Conservation (phyloP, 2,329 filamentous ascomycete genomes). For the Xylaria digitata region DNA sequence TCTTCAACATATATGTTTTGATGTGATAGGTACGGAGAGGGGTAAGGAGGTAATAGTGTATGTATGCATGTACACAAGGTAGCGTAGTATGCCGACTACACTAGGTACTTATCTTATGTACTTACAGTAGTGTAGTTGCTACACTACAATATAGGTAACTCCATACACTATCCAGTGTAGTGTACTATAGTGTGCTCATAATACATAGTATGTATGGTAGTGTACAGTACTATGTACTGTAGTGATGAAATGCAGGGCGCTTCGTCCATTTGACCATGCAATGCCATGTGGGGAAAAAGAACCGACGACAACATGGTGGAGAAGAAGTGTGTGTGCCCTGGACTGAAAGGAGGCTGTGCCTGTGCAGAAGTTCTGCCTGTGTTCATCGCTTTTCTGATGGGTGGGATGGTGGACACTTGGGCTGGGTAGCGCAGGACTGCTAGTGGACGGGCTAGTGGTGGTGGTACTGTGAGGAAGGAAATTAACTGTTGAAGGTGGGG, state of each 20-base stretch:
- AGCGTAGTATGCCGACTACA: background rate
- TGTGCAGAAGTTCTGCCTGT: background rate
- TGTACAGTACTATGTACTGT: background rate
- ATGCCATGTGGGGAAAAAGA: constrained; percentile 28
- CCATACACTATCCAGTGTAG: no score
- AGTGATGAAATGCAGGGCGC: constrained; percentile 10
- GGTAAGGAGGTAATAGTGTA: no score
- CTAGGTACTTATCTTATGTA: no score
- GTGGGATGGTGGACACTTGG: no score
- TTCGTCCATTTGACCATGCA: background rate
- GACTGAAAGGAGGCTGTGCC: constrained; percentile 30
- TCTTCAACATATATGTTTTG: no score
- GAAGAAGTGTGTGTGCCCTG: constrained; percentile 14
- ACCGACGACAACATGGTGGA: constrained; percentile 20
- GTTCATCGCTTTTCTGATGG: background rate
- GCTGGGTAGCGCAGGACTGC: background rate
- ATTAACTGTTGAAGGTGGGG: constrained; percentile 26
- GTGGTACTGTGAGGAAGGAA: constrained; percentile 7
- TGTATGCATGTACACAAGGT: no score
- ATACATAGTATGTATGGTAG: background rate
- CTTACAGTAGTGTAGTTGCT: background rate
- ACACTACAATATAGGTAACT: no score
- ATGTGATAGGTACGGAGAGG: no score
- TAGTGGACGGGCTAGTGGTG: background rate
- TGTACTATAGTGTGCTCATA: no score